Conservation (phyloP, 176 grass and related monocot species). For the Rhynchospora breviuscula region DNA sequence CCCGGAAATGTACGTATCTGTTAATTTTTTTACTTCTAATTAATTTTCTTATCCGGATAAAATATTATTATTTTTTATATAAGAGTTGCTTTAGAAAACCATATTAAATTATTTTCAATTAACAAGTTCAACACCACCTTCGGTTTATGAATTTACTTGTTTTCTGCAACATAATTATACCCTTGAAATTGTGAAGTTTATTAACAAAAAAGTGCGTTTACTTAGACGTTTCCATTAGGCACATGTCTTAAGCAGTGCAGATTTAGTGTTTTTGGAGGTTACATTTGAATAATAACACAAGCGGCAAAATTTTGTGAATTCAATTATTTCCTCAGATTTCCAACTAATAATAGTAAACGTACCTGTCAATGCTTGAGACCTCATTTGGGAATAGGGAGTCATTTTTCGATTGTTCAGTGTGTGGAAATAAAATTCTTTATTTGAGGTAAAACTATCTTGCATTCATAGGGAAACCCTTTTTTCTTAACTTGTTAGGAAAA, state of each 20-base stretch:
- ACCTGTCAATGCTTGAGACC: conserved; percentile 1
- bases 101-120: neutral
- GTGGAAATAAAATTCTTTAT: neutral
- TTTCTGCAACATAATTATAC: neutral
- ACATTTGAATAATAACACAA: neutral
- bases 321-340: neutral
- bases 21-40: neutral
- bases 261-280: neutral
- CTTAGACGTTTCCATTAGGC: too few species aligned
- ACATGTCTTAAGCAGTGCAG: neutral
- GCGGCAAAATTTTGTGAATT: neutral
- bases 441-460: neutral
- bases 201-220: neutral
- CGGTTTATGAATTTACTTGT: too few species aligned
- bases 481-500: neutral
- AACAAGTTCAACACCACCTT: neutral
- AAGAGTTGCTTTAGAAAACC: neutral
- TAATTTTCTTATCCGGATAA: neutral
- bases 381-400: neutral
- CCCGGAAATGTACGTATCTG: neutral
- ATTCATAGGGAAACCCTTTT: neutral
- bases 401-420: neutral
- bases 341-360: conserved; percentile 17
- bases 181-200: neutral
- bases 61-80: neutral